Evolutionary conservation across 108 stramenopile species (phyloP), one percentile per base, ranked within the genome.

Genomic region (Cylindrotheca fusiformis): DNA sequence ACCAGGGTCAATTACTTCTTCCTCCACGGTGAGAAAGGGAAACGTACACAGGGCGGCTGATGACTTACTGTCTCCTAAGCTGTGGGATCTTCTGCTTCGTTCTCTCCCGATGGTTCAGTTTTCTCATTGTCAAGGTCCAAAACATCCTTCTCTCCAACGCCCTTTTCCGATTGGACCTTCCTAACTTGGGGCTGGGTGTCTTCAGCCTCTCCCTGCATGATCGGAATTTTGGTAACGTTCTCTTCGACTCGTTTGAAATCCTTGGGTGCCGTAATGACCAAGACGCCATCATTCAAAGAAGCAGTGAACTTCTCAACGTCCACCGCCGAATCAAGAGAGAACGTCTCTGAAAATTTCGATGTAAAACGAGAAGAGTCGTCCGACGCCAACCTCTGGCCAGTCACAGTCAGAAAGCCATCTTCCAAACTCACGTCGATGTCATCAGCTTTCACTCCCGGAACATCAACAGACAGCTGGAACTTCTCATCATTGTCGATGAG

Each of bases 361-460:
- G 60, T 28, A 21, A 55, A 71, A 4, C 26, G 26, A 30, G 59
- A 52, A 5, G 23, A 28, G 1, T 52, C 58, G 3, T 32, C 52
- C 12, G 18, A 29, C 28, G 58, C 23, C 25, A 53, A 10, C 24
- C 70, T 59, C 18, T 58, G 48, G 4, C 69, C 71, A 4, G 54
- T 31, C 28, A 72, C 44, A 32, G 74, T 74, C 30, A 72, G 44
- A 41, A 69, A 68, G 25, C 73, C 72, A 22, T 85, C 65, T 48
- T 86, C 83, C 12, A 87, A 56, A 26, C 71, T 72, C 25, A 90
- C 61, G 52, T 76, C 68, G 31, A 87, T 75, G 52, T 87, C 78
- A 12, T 78, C 69, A 0, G 65, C 26, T 50, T 78, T 71, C 28
- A 90, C 79, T 24, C 88, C 88, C 2, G 88, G 88, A n/a, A 90